Evolutionary conservation across 176 grass and related monocot genomes (phyloP), one percentile per base, ranked within the genome.

Genomic region (Eremochloa ophiuroides): DNA sequence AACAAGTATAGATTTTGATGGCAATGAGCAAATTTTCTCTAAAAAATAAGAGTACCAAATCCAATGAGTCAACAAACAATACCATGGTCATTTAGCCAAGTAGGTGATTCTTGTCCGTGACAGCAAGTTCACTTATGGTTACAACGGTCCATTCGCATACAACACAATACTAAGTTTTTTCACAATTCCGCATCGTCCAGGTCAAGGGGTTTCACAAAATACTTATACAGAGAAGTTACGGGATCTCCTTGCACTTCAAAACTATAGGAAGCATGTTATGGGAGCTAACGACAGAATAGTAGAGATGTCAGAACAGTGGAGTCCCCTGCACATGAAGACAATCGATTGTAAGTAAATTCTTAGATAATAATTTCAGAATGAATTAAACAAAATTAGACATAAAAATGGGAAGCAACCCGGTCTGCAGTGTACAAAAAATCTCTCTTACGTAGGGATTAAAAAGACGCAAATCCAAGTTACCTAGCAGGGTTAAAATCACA

Each of bases 381-480:
- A 51, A 1, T 17, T 12, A 82, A 50, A 70, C 13, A 80, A 12
- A 64, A 69, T 4, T 61, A 17, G 26, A 55, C 30, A 76, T n/a
- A 70, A 48, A 35, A 23, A 16, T 44, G 26, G 22, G 23, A 7
- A 22, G 8, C 20, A 40, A 23, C 20, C 20, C 12, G 14, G 5
- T 10, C 12, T 27, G 31, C 43, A 37, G n/a, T n/a, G n/a, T n/a
- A n/a, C n/a, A n/a, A n/a, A n/a, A n/a, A n/a, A n/a, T n/a, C n/a
- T n/a, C n/a, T n/a, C n/a, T n/a, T n/a, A n/a, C n/a, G n/a, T 16
- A 6, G 14, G 66, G 67, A 69, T 69, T 14, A 63, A 89, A 62
- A 75, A 20, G 2, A 50, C 27, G 16, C 27, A 75, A 64, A 66
- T 58, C 40, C 17, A 70, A 40, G 65, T 86, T 71, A 84, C 83